These are phyloP conservation scores for Debaryomyces sp. DNA, from an alignment of 1,139 yeast species.

Conservation along the genomic window DNA sequence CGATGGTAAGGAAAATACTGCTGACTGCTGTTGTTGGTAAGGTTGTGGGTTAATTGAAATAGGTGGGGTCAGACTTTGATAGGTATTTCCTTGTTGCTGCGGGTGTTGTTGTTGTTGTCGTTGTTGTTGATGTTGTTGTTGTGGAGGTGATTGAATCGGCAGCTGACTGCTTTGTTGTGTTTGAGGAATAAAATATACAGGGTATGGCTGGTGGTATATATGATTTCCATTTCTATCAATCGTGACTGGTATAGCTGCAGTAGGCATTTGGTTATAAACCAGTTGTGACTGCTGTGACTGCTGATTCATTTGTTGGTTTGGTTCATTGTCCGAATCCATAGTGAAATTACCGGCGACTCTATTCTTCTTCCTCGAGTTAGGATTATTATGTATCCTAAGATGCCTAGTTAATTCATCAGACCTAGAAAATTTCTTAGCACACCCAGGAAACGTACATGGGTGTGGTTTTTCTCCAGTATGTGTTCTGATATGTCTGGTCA, in stretches of 20 bases:
- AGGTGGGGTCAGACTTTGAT: conserved; percentile 11
- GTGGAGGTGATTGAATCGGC: conserved; percentile 6
- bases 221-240: conserved; percentile 40
- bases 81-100: conserved; percentile 7
- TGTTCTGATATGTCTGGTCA: conserved; percentile 70
- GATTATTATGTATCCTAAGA: conserved; percentile 63
- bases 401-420: conserved; percentile 73
- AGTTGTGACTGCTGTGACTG: conserved; percentile 11
- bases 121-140: conserved; percentile 11
- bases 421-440: conserved; percentile 66
- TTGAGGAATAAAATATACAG: conserved; percentile 38
- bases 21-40: conserved; percentile 25
- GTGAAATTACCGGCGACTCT: conserved; percentile 15
- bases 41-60: conserved; percentile 1
- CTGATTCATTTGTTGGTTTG: neutral
- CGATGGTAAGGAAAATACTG: conserved; percentile 29
- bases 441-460: conserved; percentile 67
- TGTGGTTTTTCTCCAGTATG: conserved; percentile 80
- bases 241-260: conserved; percentile 31
- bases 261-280: conserved; percentile 14
- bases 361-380: conserved; percentile 42
- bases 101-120: conserved; percentile 13
- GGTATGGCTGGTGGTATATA: conserved; percentile 37
- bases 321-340: neutral
- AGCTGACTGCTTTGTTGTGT: conserved; percentile 8